These are phyloP conservation scores for Hymenoscyphus fructigenus DNA, from an alignment of 2,329 filamentous ascomycete genomes.

Conservation along the genomic window DNA sequence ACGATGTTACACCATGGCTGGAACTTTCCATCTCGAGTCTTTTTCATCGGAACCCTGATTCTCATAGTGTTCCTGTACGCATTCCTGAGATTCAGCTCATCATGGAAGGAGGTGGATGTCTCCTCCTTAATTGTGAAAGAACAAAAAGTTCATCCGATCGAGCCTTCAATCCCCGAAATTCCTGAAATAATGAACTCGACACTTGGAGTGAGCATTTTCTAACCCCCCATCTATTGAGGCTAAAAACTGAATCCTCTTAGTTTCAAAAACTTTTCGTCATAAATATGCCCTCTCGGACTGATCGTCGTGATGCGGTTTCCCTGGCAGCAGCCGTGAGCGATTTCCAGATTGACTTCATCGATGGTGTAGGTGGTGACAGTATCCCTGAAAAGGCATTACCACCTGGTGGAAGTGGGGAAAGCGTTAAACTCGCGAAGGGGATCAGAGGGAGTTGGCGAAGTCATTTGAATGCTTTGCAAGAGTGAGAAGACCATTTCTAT, in stretches of 20 bases:
- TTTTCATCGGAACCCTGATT: not conserved
- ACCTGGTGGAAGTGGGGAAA: conserved; percentile 16
- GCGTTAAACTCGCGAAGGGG: conserved; percentile 20
- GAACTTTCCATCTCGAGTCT: not conserved
- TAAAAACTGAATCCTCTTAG: conserved; percentile 7
- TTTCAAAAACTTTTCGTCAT: conserved; percentile 28
- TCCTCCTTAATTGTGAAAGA: not conserved
- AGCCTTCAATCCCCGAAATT: conserved; percentile 1
- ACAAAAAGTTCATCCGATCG: not conserved
- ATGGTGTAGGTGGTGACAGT: conserved; percentile 19
- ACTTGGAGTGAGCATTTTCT: conserved; percentile 8
- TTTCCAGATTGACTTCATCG: conserved; percentile 22
- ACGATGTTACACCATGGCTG: not conserved
- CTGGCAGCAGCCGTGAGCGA: conserved; percentile 21
- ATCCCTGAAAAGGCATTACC: conserved; percentile 22
- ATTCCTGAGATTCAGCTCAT: not conserved
- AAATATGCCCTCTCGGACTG: conserved; percentile 24
- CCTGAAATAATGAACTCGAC: conserved; percentile 10
- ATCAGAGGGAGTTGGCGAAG: conserved; percentile 25
- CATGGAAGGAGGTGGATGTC: not conserved
- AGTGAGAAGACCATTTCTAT: conserved; percentile 43
- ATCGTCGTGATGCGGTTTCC: conserved; percentile 23
- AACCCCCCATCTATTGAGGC: not conserved
- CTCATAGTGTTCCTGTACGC: not conserved
- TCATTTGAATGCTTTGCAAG: conserved; percentile 24